Conservation (phyloP, 2,329 filamentous ascomycete species). For the Nannizzia gypsea region DNA sequence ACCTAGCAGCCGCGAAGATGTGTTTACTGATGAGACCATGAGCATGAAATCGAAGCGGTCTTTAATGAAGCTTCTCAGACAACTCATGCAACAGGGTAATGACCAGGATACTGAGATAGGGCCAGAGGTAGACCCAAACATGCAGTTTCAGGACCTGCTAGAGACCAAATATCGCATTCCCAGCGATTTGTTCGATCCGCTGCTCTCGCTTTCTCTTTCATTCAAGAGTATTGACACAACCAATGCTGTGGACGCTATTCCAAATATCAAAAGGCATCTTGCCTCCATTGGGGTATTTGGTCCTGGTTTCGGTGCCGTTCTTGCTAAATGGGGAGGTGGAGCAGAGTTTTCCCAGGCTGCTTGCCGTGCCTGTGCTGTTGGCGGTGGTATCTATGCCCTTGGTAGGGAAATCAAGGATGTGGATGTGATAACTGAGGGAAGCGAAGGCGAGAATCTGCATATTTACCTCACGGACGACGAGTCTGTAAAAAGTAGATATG, state of each 20-base stretch:
- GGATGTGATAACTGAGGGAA: slow-evolving; percentile 7
- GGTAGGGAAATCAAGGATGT: slow-evolving; percentile 49
- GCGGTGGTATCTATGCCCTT: slow-evolving; percentile 81
- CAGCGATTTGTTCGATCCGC: slow-evolving; percentile 50
- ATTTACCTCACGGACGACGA: slow-evolving; percentile 29
- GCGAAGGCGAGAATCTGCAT: slow-evolving; percentile 17
- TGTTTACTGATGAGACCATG: slow-evolving; percentile 68
- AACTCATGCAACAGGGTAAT: slow-evolving; percentile 54
- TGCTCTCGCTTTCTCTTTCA: slow-evolving; percentile 63
- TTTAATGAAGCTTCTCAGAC: slow-evolving; percentile 89
- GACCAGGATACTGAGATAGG: slow-evolving; percentile 41
- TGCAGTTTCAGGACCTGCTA: slow-evolving; percentile 38
- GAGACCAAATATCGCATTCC: slow-evolving; percentile 54
- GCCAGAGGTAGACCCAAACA: slow-evolving; percentile 45
- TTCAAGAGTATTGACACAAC: slow-evolving; percentile 45
- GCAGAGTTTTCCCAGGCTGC: slow-evolving; percentile 84
- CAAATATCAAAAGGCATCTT: slow-evolving; percentile 65
- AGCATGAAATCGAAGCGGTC: slow-evolving; percentile 69
- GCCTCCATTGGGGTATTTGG: slow-evolving; percentile 80
- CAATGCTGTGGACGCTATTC: slow-evolving; percentile 56
- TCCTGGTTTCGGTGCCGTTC: slow-evolving; percentile 74
- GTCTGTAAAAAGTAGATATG: slow-evolving; percentile 24
- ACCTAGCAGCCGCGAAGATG: slow-evolving; percentile 80
- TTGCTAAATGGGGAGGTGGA: slow-evolving; percentile 85
- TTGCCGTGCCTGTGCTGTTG: slow-evolving; percentile 81